Conservation (phyloP, 495 filamentous ascomycete genomes). For the Hyaloscypha hepaticicola region DNA sequence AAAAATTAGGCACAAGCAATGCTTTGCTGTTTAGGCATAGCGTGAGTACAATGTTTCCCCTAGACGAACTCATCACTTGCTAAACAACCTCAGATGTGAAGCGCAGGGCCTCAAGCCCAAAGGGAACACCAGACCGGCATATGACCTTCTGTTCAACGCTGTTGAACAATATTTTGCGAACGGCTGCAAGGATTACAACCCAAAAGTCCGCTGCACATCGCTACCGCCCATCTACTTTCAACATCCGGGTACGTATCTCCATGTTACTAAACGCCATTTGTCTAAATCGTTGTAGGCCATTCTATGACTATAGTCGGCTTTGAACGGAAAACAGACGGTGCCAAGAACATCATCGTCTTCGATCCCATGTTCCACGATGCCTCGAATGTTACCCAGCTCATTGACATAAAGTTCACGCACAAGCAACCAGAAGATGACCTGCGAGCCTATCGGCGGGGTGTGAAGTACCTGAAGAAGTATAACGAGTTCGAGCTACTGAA, state of each 20-base stretch:
- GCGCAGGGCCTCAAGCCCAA: constrained; percentile 47
- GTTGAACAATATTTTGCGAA: constrained; percentile 74
- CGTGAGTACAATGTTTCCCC: constrained; percentile 44
- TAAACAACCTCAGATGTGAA: constrained; percentile 45
- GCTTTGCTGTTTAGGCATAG: constrained; percentile 66
- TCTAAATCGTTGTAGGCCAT: constrained; percentile 56
- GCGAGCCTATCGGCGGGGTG: constrained; percentile 68
- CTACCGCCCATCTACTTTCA: constrained; percentile 90
- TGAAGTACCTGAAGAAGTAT: constrained; percentile 65
- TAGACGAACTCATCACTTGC: background rate
- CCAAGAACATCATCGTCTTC: constrained; percentile 76
- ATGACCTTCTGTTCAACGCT: constrained; percentile 54
- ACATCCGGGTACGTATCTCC: constrained; percentile 58
- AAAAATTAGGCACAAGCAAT: constrained; percentile 71
- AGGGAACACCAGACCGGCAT: constrained; percentile 12
- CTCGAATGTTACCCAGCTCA: constrained; percentile 54
- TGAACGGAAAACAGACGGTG: constrained; percentile 64
- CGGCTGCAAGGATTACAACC: constrained; percentile 37
- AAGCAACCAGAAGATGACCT: constrained; percentile 55
- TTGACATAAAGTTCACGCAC: constrained; percentile 45
- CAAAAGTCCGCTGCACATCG: constrained; percentile 64
- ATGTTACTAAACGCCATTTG: background rate
- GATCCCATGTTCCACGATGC: constrained; percentile 84
- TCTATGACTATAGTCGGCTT: constrained; percentile 91
- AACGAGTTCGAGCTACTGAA: constrained; percentile 74